phyloP scores from a whole-genome alignment of 73 alveolate species.

The Paramecium primaurelia region DNA sequence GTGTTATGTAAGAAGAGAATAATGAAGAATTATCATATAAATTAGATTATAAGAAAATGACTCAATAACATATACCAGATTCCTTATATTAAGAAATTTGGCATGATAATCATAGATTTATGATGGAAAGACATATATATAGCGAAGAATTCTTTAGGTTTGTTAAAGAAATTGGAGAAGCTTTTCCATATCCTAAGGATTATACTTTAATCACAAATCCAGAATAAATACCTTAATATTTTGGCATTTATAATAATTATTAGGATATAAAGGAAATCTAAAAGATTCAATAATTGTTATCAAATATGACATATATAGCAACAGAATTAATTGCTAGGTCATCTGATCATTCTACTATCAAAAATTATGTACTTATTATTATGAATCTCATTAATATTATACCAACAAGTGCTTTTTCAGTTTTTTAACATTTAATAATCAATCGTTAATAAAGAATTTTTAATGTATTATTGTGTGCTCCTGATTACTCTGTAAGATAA shows the following conservation, averaged over 20 bases:
- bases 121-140: conserved; percentile 56
- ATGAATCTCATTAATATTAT: conserved; percentile 11
- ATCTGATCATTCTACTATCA: background rate
- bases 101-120: conserved; percentile 58
- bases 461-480: background rate
- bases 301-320: background rate
- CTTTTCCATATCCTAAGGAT: background rate
- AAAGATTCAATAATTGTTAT: background rate
- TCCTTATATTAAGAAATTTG: conserved; percentile 47
- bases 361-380: background rate
- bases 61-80: conserved; percentile 27
- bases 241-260: conserved; percentile 16
- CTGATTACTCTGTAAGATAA: background rate
- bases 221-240: background rate
- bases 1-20: background rate
- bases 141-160: conserved; percentile 47
- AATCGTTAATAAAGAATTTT: background rate
- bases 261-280: background rate
- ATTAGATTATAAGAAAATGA: background rate
- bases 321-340: background rate
- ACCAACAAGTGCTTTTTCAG: background rate
- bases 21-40: background rate
- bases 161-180: conserved; percentile 44
- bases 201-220: background rate
- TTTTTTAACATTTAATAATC: background rate